These are phyloP conservation scores for Geotrichum histeridarum DNA, from an alignment of 1,139 yeast genomes.

Conservation along the genomic window DNA sequence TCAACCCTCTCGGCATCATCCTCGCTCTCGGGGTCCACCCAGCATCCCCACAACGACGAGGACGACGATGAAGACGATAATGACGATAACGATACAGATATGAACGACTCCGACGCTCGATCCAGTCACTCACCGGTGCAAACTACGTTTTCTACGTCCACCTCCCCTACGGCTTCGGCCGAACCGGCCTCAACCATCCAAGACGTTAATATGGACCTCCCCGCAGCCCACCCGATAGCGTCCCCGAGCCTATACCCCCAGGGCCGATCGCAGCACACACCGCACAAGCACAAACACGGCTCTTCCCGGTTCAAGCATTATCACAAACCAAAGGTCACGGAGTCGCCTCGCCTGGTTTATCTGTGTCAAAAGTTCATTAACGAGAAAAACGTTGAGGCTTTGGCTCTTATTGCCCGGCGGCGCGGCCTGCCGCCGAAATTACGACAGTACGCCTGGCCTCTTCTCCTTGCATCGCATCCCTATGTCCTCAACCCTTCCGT, in stretches of 20 bases:
- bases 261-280: neutral
- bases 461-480: constrained; percentile 75
- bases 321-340: constrained; percentile 37
- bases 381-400: constrained; percentile 54
- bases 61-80: constrained; percentile 18
- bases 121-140: neutral
- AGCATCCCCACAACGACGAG: constrained; percentile 14
- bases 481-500: constrained; percentile 51
- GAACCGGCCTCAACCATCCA: neutral
- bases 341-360: constrained; percentile 35
- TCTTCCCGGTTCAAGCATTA: constrained; percentile 36
- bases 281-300: constrained; percentile 3
- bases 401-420: constrained; percentile 77
- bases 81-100: constrained; percentile 17
- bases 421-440: constrained; percentile 81
- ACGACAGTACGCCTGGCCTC: constrained; percentile 80
- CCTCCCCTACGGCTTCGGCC: neutral
- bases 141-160: neutral
- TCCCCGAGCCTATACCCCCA: neutral
- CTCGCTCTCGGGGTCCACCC: constrained; percentile 28
- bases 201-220: neutral
- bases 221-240: neutral
- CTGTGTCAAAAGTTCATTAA: constrained; percentile 42
- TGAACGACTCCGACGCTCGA: constrained; percentile 3
- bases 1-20: constrained; percentile 33